Base-by-base conservation (phyloP, 2,329 filamentous ascomycete genomes). In the Pyrenochaeta sp. region DNA sequence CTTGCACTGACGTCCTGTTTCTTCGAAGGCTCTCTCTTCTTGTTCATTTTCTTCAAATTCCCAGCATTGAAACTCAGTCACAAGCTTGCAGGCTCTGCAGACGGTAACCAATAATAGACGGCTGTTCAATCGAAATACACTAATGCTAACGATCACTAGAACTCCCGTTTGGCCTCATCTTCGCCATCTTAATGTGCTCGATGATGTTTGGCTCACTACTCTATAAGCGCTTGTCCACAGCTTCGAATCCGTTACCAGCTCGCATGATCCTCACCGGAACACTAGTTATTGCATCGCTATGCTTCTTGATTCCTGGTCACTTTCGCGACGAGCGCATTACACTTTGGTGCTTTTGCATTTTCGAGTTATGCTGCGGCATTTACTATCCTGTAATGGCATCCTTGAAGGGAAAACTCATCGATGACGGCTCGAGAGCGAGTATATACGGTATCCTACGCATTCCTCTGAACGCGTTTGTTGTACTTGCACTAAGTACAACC, bases 11-110 rank as follows among this genome's bases (percentile, higher is more conserved):
- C 81, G 2, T 82, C 83, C 3, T 85, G 80, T 52, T 80, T 85
- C 66, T 86, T 87, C 62, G 85, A 88, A 71, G 84, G 84, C 17
- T 80, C 83, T 23, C 84, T 87, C 77, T 87, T 87, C 63, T 77
- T 87, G 10, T 87, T 87, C 63, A 82, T 87, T 51, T 87, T 86
- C 69, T 86, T 85, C 75, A 87, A 85, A 81, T 82, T 83, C 0
- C 81, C 83, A 1, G 80, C 83, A 2, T 72, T 87, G n/a, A 81
- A 69, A 48, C 56, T 70, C 10, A 67, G 62, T 33, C 70, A 73
- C 36, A 63, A 71, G 35, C 27, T 71, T 18, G 54, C 67, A 9
- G 67, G 64, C 14, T 63, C 67, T n/a, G 64, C 63, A 45, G 59
- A 64, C 21, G 66, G 70, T 69, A 64, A 51, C 64, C 42, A 35